Evolutionary conservation across 2,329 filamentous ascomycete species (phyloP), one percentile per base, ranked within the genome.

Genomic region (Xylaria sp.): DNA sequence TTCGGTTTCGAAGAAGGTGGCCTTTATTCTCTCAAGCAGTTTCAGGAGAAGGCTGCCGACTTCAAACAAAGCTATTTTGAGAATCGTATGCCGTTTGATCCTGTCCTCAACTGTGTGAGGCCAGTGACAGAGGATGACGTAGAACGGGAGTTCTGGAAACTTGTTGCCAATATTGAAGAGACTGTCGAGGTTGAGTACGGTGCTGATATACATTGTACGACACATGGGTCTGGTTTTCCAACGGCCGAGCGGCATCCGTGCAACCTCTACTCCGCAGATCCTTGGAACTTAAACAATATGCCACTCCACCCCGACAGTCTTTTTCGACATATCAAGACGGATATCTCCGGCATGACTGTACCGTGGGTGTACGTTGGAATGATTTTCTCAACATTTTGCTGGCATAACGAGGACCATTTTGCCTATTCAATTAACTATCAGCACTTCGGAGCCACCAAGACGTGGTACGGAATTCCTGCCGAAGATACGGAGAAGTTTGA

Each of bases 321-420:
- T 0, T 99, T 99, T 83, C 89, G 95, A 58, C 93, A 99, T 75
- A 98, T 99, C 84, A 98, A 98, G 79, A 93, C 95, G 0, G 96
- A 99, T 77, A 97, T 99, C 62, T 98, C 96, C 1, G 96, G 96
- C 44, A 99, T 99, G 96, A 99, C 96, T 0, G 95, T 99, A 8
- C 96, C 96, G 0, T 99, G 96, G 96, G 90, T 99, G 3, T 99
- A 99, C 78, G 96, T 99, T 3, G 96, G 96, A 70, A 99, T 99
- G 96, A 97, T 97, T 47, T 99, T 99, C 79, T 99, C 96, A 0
- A 98, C 96, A 0, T 99, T 99, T 78, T 99, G 96, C 81, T 99
- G 96, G 96, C 96, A 99, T 79, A 98, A 97, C 72, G 96, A 99
- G 77, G 96, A 99, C 76, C 96, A 99, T 78, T 98, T 97, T 78